These are phyloP conservation scores for Phaeosphaeria sp. DNA, from an alignment of 2,329 filamentous ascomycete species.

Conservation along the genomic window DNA sequence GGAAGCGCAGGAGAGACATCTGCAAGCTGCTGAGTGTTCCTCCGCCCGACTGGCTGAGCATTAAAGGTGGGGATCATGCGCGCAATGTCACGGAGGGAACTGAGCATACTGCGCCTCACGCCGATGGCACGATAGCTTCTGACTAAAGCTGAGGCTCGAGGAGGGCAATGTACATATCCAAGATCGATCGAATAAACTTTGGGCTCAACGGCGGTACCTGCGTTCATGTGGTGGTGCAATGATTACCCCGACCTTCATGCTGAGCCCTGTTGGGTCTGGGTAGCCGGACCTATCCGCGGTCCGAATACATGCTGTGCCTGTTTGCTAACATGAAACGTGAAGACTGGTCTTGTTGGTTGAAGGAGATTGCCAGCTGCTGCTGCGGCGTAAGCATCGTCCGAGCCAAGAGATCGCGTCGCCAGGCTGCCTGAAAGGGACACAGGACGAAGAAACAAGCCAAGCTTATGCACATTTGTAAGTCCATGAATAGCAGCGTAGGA, in stretches of 20 bases:
- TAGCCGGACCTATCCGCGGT: neutral
- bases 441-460: neutral
- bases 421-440: neutral
- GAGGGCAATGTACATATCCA: slow-evolving; percentile 5
- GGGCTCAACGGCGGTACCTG: slow-evolving; percentile 6
- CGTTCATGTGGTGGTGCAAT: neutral
- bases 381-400: neutral
- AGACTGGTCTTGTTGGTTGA: neutral
- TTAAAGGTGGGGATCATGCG: slow-evolving; percentile 28
- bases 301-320: neutral
- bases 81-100: slow-evolving; percentile 33
- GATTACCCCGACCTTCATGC: neutral
- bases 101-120: slow-evolving; percentile 26
- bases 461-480: neutral
- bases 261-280: neutral
- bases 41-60: slow-evolving; percentile 45
- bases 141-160: slow-evolving; percentile 5
- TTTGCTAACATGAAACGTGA: neutral
- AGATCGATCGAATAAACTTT: neutral
- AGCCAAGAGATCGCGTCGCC: neutral
- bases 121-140: slow-evolving; percentile 8
- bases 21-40: slow-evolving; percentile 50
- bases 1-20: slow-evolving; percentile 49
- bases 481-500: neutral
- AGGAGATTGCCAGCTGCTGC: neutral